Evolutionary conservation across 2,329 filamentous ascomycete genomes (phyloP).

Genomic region (Cadophora malorum): DNA sequence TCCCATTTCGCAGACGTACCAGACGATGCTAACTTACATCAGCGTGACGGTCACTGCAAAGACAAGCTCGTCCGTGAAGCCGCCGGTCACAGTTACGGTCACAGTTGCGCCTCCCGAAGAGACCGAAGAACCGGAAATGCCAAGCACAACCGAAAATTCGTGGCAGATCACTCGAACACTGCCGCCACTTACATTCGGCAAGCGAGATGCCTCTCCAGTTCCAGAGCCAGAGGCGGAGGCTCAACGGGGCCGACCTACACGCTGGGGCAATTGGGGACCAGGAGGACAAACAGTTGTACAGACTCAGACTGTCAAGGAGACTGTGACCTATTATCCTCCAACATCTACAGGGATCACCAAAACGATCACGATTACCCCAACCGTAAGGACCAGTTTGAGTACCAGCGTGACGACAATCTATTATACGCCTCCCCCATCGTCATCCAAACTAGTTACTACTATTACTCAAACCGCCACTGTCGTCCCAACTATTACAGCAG

Average conservation of each 20-base stretch:
- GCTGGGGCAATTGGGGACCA: conserved; percentile 3
- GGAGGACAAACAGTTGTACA: neutral
- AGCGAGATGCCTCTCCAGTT: conserved; percentile 2
- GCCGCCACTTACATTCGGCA: conserved; percentile 5
- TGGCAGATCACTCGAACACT: conserved; percentile 4
- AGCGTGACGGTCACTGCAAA: conserved; percentile 9
- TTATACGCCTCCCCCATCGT: neutral
- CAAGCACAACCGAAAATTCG: neutral
- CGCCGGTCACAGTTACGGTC: neutral
- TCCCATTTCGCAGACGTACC: too few species aligned
- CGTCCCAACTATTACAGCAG: neutral
- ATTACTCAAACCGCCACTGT: neutral
- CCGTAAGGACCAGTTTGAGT: neutral
- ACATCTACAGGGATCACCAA: neutral
- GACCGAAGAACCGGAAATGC: neutral
- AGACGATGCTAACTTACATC: neutral
- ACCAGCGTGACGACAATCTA: conserved; percentile 5
- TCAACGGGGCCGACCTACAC: conserved; percentile 1
- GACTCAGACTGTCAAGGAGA: conserved; percentile 1
- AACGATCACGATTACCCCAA: neutral
- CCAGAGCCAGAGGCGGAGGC: neutral
- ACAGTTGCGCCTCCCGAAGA: neutral
- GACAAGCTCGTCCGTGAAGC: neutral
- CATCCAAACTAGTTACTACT: neutral
- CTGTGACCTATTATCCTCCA: conserved; percentile 15